A percentile compares a stretch with the other conserved stretches of the same genome.
Evolutionary conservation across 1,284 basidiomycete species (phyloP).

Genomic region (Pterula multifida): DNA sequence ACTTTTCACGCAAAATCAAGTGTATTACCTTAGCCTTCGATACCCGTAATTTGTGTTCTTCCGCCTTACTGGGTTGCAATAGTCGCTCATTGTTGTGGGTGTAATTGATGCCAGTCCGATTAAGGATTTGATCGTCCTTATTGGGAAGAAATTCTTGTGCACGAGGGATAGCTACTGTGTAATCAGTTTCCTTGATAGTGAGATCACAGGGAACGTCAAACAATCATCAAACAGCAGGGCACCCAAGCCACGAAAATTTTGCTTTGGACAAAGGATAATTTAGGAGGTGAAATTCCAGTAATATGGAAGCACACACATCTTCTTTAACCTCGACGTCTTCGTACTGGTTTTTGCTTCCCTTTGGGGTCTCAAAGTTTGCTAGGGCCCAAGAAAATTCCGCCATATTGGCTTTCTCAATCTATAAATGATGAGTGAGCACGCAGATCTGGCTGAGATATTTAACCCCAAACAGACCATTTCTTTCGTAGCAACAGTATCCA

Average conservation of each 20-base stretch:
- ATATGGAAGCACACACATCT: constrained; percentile 7
- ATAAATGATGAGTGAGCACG: constrained; percentile 1
- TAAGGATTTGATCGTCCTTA: background rate
- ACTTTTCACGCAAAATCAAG: background rate
- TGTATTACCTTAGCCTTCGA: background rate
- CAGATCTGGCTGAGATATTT: background rate
- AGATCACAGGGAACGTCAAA: constrained; percentile 16
- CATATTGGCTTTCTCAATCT: constrained; percentile 69
- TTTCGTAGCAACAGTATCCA: constrained; percentile 55
- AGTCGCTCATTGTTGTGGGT: constrained; percentile 1
- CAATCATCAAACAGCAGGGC: constrained; percentile 61
- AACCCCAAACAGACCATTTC: constrained; percentile 36
- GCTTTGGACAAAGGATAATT: constrained; percentile 22
- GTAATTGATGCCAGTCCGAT: background rate
- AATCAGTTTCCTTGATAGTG: no score
- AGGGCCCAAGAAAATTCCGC: constrained; percentile 70
- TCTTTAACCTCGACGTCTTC: constrained; percentile 48
- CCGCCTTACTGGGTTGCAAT: background rate
- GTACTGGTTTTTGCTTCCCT: constrained; percentile 25
- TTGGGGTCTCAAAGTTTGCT: constrained; percentile 42
- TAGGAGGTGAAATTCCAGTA: background rate
- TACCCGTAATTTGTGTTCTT: background rate
- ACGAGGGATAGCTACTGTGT: background rate
- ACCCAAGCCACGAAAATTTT: constrained; percentile 47
- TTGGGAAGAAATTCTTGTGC: background rate